Percentiles rank a stretch among this genome's conserved stretches.
phyloP scores from a whole-genome alignment of 176 grass and related monocot species.

The Triticum turgidum region DNA sequence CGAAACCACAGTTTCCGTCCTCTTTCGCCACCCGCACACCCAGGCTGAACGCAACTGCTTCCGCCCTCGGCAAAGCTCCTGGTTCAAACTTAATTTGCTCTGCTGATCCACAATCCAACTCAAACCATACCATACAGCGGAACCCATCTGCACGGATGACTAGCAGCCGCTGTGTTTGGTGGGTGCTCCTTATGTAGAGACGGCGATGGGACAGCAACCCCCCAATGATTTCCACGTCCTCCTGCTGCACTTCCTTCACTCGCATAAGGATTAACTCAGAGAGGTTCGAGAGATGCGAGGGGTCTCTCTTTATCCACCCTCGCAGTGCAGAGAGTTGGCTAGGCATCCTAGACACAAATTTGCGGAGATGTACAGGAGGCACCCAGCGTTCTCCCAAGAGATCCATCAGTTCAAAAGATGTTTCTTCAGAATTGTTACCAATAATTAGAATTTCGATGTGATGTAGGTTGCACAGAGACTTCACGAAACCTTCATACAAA shows the following conservation, averaged over 20 bases:
- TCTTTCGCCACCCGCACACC: too few species aligned
- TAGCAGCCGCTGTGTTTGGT: neutral
- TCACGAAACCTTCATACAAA: neutral
- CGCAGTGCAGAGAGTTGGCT: neutral
- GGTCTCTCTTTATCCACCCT: neutral
- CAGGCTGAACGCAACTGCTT: accelerated
- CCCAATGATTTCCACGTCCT: neutral
- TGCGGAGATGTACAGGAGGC: neutral
- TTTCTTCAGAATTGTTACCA: accelerated
- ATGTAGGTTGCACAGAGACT: neutral
- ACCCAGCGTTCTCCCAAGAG: neutral
- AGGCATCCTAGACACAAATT: accelerated
- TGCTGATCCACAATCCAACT: neutral
- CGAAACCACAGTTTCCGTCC: too few species aligned
- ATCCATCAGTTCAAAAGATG: neutral
- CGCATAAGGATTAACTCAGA: too few species aligned
- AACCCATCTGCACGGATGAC: neutral
- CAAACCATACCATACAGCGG: neutral
- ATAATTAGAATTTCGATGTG: neutral
- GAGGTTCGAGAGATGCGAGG: too few species aligned
- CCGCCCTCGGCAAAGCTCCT: too few species aligned
- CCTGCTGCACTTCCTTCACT: neutral
- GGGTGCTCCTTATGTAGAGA: neutral
- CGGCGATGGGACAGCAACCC: neutral
- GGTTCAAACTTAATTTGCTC: too few species aligned